Evolutionary conservation across 306 rosid species (phyloP), one percentile per base, ranked within the genome.

Genomic region (Erythrophleum fordii): DNA sequence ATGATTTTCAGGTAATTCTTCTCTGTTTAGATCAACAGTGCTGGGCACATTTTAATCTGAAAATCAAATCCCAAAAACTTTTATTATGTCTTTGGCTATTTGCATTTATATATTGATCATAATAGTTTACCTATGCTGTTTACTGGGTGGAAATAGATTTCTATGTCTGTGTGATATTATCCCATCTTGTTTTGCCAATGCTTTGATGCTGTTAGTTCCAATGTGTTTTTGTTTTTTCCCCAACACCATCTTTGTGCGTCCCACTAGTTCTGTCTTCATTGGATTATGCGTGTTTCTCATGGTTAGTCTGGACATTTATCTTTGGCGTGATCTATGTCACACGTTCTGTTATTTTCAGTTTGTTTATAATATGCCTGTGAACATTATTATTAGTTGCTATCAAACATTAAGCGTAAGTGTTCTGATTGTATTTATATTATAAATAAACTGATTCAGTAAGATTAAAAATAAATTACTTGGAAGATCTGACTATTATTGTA

Each of bases 41-140:
- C 2, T 20, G 11, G 73, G 10, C 48, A 23, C 61, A 64, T 28
- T 55, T 76, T 56, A 34, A 45, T 76, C 59, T 83, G 73, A 68
- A 18, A 12, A 53, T 53, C n/a, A 71, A 71, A 83, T 73, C 48
- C 37, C 5, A 25, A 60, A 26, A 18, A 31, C 25, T 11, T 51
- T 20, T 58, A 79, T 46, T 60, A 61, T 80, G 29, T 25, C 34
- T 69, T 75, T 75, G 78, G 68, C 37, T 42, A 17, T 75, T 39
- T 9, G 3, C 11, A 64, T 31, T 34, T 31, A 62, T 64, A 18
- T 64, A 34, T 64, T 29, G 53, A 67, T 74, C 62, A 49, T 74
- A 56, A 61, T 60, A 18, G 29, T 5, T 69, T 44, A 26, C 78
- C 17, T 77, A 14, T 72, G 26, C 44, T 62, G 49, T 62, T 45